Conservation (phyloP, 192 early-diverging fungal species). For the Umbelopsis isabellina region DNA sequence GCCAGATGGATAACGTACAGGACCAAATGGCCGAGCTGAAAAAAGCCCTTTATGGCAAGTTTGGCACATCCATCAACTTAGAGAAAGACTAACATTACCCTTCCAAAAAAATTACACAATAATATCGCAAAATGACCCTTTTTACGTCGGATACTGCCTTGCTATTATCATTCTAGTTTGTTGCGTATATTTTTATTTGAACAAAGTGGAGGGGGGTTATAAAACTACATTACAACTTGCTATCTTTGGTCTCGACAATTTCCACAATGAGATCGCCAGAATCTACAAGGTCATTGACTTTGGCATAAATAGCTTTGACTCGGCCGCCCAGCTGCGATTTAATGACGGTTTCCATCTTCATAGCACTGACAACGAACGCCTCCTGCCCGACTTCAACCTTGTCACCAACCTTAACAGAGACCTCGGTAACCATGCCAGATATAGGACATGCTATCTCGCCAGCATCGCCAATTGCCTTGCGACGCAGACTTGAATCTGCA, state of each 20-base stretch:
- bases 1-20: slow-evolving; percentile 63
- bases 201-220: background rate
- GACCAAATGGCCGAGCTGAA: slow-evolving; percentile 88
- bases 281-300: slow-evolving; percentile 39
- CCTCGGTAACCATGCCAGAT: slow-evolving; percentile 36
- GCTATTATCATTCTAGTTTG: background rate
- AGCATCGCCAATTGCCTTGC: slow-evolving; percentile 23
- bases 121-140: no score
- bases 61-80: slow-evolving; percentile 95
- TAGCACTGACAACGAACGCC: slow-evolving; percentile 36
- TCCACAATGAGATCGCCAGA: slow-evolving; percentile 37
- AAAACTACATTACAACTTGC: slow-evolving; percentile 29
- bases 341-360: slow-evolving; percentile 46
- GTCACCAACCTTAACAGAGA: slow-evolving; percentile 33
- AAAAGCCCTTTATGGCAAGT: slow-evolving; percentile 84
- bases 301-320: slow-evolving; percentile 25
- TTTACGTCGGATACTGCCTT: no score
- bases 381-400: slow-evolving; percentile 33
- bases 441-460: slow-evolving; percentile 33
- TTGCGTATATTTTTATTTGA: background rate
- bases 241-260: slow-evolving; percentile 22
- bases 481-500: slow-evolving; percentile 11
- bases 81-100: slow-evolving; percentile 69
- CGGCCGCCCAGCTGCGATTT: slow-evolving; percentile 23
- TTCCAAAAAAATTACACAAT: no score